Conservation (phyloP, 768 basidiomycete genomes). For the Podaxis sp. region DNA sequence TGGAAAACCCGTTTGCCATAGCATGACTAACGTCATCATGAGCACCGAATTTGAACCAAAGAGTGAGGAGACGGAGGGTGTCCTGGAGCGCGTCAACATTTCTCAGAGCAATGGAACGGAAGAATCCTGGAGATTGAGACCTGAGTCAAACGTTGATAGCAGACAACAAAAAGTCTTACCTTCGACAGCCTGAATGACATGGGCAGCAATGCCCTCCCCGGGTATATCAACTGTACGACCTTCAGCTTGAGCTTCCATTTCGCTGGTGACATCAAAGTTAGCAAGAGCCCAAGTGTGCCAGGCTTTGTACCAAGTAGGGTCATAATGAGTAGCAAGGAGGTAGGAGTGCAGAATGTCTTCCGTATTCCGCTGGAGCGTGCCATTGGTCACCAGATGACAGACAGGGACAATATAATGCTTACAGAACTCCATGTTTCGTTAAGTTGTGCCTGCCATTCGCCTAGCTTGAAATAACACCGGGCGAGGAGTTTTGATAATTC, state of each 20-base stretch:
- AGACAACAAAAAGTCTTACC: conserved; percentile 41
- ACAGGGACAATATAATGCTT: conserved; percentile 28
- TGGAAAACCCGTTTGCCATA: conserved; percentile 82
- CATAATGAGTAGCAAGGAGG: conserved; percentile 84
- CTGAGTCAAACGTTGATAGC: conserved; percentile 5
- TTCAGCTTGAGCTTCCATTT: conserved; percentile 69
- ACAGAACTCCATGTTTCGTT: conserved; percentile 81
- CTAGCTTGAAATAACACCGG: conserved; percentile 94
- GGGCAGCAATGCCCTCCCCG: conserved; percentile 65
- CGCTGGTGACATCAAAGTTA: conserved; percentile 90
- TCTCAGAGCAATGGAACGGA: conserved; percentile 89
- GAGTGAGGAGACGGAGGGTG: conserved; percentile 84
- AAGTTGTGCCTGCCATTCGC: conserved; percentile 88
- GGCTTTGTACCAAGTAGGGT: conserved; percentile 97
- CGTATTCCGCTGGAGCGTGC: conserved; percentile 59
- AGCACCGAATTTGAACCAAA: conserved; percentile 98
- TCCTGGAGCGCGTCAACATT: conserved; percentile 94
- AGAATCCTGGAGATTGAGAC: conserved; percentile 64
- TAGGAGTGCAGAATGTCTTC: conserved; percentile 85
- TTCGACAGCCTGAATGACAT: conserved; percentile 92
- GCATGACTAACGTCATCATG: conserved; percentile 88
- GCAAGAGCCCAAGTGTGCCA: conserved; percentile 99
- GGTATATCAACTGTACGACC: conserved; percentile 57
- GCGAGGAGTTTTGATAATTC: conserved; percentile 86
- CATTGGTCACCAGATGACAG: neutral